Conservation (phyloP, 345 rosid species). For the Gossypium stocksii region DNA sequence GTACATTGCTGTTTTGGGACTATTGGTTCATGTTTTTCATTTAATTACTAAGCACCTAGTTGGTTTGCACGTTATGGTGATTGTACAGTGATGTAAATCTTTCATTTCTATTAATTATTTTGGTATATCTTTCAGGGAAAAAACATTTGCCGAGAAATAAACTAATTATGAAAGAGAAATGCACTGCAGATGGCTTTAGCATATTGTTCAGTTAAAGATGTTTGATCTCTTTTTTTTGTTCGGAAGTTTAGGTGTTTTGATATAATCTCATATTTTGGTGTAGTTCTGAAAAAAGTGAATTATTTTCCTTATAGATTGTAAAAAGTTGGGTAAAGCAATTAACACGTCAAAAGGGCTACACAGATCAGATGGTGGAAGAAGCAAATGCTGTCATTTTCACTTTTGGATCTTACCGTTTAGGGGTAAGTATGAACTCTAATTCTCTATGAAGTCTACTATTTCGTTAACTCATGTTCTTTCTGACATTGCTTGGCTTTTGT, state of each 20-base stretch:
- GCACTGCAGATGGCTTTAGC: neutral
- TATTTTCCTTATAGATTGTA: conserved; percentile 46
- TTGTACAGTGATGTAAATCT: neutral
- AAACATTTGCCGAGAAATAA: too few species aligned
- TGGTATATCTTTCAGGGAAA: too few species aligned
- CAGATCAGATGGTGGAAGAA: conserved; percentile 89
- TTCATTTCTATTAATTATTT: too few species aligned
- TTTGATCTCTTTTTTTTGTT: neutral
- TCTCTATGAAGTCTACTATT: neutral
- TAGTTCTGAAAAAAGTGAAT: neutral
- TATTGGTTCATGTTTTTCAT: neutral
- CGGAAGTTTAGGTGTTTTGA: too few species aligned
- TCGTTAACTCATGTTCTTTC: neutral
- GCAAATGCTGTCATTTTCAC: conserved; percentile 88
- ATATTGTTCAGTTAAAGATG: neutral
- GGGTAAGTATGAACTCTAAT: conserved; percentile 47
- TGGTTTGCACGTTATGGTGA: neutral
- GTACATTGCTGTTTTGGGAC: neutral
- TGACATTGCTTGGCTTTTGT: neutral
- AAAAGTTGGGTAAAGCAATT: conserved; percentile 80
- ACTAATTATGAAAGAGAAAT: neutral
- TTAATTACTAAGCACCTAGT: neutral
- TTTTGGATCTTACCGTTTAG: conserved; percentile 90
- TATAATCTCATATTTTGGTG: neutral
- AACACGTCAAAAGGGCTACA: conserved; percentile 60